A percentile compares a stretch with the other conserved stretches of the same genome.
phyloP scores from a whole-genome alignment of 306 rosid genomes.

The Vicia faba region DNA sequence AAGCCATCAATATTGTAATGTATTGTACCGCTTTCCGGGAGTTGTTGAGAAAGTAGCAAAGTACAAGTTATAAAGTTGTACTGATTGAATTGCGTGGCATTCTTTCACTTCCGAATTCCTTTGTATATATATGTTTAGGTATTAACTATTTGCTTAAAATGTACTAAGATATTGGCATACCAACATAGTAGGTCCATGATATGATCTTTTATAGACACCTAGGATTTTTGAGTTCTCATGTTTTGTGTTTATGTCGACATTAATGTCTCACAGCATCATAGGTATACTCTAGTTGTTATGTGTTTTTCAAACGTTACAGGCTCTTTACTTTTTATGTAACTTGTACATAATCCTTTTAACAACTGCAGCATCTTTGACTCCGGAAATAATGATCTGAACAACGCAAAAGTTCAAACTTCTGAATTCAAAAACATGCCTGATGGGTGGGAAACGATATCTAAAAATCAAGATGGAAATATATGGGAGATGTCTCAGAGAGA shows the following conservation, averaged over 20 bases:
- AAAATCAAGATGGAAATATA: slow-evolving; percentile 69
- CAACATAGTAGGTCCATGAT: slow-evolving; percentile 2
- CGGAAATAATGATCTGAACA: slow-evolving; percentile 56
- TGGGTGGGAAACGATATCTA: slow-evolving; percentile 93
- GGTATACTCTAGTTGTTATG: neutral
- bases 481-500: slow-evolving; percentile 99
- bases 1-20: slow-evolving; percentile 3
- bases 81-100: neutral
- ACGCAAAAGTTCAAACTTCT: slow-evolving; percentile 53
- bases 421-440: slow-evolving; percentile 86
- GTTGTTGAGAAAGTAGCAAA: neutral
- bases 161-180: neutral
- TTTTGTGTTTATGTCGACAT: neutral
- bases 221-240: neutral
- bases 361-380: slow-evolving; percentile 75
- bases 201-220: slow-evolving; percentile 5
- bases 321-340: slow-evolving; percentile 21
- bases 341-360: slow-evolving; percentile 26
- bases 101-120: slow-evolving; percentile 4
- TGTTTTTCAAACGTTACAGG: slow-evolving; percentile 3
- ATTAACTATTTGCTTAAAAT: neutral
- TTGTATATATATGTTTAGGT: neutral
- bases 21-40: slow-evolving; percentile 6
- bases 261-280: neutral
- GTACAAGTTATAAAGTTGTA: neutral